Percentiles rank a stretch among this genome's conserved stretches.
Conservation (phyloP, 129 eudicot species). For the Lonicera japonica region DNA sequence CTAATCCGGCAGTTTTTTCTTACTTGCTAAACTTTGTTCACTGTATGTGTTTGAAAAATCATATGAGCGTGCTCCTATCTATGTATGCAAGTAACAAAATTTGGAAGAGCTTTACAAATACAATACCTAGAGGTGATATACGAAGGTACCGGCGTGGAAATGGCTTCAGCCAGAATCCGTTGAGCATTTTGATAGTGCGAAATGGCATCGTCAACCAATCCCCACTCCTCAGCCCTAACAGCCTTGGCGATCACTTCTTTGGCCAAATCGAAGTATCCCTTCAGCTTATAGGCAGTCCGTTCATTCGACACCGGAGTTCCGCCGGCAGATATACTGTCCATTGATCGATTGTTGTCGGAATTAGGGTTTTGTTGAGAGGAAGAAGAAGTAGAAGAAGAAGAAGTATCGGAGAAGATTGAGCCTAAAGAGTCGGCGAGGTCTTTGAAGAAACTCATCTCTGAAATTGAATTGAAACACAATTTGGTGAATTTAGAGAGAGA, state of each 20-base stretch:
- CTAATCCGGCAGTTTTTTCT: no score
- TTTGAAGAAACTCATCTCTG: constrained; percentile 57
- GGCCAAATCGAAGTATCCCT: constrained; percentile 85
- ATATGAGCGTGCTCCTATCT: not conserved
- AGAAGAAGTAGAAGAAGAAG: constrained; percentile 18
- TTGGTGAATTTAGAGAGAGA: not conserved
- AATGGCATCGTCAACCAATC: constrained; percentile 70
- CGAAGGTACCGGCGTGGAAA: constrained; percentile 79
- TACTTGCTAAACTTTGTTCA: no score
- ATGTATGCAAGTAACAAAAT: not conserved
- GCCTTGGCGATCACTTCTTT: constrained; percentile 82
- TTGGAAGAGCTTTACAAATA: not conserved
- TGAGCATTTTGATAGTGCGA: constrained; percentile 62
- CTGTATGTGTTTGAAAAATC: no score
- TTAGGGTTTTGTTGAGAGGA: constrained; percentile 42
- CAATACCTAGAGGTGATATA: constrained; percentile 66
- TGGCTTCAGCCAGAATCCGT: constrained; percentile 63
- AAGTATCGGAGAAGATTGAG: constrained; percentile 44
- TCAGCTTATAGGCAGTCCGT: constrained; percentile 72
- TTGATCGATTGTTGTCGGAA: constrained; percentile 11
- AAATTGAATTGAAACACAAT: not conserved
- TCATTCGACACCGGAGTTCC: constrained; percentile 47
- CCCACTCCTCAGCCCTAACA: constrained; percentile 98
- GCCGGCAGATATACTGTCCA: constrained; percentile 43
- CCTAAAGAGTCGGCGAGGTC: constrained; percentile 41